Conservation (phyloP, 23 red algal genomes). For the Gracilaria domingensis region DNA sequence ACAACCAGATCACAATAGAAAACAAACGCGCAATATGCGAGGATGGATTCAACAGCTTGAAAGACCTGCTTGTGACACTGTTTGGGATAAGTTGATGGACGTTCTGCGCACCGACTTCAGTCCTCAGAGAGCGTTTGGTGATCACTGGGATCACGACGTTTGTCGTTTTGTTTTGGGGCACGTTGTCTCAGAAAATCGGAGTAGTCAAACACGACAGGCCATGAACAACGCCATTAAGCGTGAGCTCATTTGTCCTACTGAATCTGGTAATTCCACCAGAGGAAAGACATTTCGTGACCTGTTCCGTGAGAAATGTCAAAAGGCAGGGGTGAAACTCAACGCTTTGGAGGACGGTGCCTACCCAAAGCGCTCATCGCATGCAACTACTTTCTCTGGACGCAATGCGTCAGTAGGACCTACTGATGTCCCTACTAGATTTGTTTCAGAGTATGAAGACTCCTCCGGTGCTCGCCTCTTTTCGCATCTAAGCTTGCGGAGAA, state of each 20-base stretch:
- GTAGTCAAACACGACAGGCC: conserved; percentile 49
- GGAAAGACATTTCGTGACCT: conserved; percentile 63
- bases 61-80: background rate
- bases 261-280: conserved; percentile 36
- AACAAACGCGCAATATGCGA: conserved; percentile 53
- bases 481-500: background rate
- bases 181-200: conserved; percentile 39
- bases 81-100: conserved; percentile 30
- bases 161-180: conserved; percentile 51
- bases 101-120: conserved; percentile 13
- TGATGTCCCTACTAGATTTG: background rate
- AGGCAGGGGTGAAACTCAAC: conserved; percentile 30
- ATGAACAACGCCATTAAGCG: conserved; percentile 67
- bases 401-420: background rate
- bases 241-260: conserved; percentile 45
- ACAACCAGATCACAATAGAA: conserved; percentile 26
- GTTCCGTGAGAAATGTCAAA: conserved; percentile 60
- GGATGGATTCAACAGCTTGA: conserved; percentile 51
- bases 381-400: background rate
- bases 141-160: conserved; percentile 49
- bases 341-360: background rate
- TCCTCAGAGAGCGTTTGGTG: conserved; percentile 10
- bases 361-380: conserved; percentile 36
- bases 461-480: background rate
- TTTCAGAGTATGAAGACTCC: background rate